Percentiles rank a stretch among this genome's conserved stretches.
These are phyloP conservation scores for Lentinula novae-zelandiae DNA, from an alignment of 1,284 basidiomycete genomes.

Conservation along the genomic window DNA sequence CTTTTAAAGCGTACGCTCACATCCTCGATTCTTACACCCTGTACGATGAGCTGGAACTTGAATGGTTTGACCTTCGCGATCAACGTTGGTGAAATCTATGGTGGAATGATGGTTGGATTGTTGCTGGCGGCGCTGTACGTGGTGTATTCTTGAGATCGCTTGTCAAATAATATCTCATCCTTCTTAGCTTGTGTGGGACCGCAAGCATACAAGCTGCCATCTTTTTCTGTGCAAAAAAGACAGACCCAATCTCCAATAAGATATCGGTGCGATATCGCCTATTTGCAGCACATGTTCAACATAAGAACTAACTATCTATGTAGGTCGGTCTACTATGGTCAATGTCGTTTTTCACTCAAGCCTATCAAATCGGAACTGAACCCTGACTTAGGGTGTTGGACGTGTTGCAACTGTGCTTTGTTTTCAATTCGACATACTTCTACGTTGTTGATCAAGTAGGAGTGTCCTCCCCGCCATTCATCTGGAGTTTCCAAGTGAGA, in stretches of 20 bases:
- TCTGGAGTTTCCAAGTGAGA: conserved; percentile 15
- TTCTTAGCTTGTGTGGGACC: conserved; percentile 6
- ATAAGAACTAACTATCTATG: not conserved
- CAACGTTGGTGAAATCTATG: not conserved
- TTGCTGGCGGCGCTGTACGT: conserved; percentile 7
- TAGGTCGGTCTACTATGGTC: conserved; percentile 9
- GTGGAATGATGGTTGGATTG: conserved; percentile 8
- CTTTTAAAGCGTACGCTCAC: not conserved
- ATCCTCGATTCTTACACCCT: not conserved
- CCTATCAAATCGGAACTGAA: not conserved
- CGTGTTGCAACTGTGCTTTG: conserved; percentile 10
- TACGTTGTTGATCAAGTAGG: conserved; percentile 7
- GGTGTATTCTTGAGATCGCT: not conserved
- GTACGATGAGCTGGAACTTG: not conserved
- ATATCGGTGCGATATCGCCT: not conserved
- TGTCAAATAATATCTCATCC: not conserved
- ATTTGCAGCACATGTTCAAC: no score
- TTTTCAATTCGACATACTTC: conserved; percentile 11
- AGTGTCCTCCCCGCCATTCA: not conserved
- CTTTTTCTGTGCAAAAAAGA: conserved; percentile 6
- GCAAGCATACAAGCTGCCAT: conserved; percentile 7
- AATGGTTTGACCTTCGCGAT: not conserved
- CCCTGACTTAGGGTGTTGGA: conserved; percentile 1
- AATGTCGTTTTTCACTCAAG: not conserved
- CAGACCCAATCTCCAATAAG: conserved; percentile 4